Base-by-base conservation (phyloP, 2,329 filamentous ascomycete genomes). In the Shiraia bambusicola region DNA sequence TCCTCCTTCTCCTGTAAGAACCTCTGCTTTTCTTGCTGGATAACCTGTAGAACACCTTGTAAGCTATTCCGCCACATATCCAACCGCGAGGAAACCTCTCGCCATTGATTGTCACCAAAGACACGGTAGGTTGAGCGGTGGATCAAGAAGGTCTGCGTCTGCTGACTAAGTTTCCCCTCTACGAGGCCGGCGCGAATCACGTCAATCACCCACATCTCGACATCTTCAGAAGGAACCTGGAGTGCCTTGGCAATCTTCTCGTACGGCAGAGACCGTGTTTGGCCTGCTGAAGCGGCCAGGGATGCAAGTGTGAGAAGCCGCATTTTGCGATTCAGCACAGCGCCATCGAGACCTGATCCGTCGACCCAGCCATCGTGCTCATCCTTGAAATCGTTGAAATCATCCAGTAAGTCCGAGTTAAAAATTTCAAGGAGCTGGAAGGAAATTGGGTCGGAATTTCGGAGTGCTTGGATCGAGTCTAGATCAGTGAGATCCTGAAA, bases 181-280 rank as follows among this genome's bases (percentile, higher is more conserved):
- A 98, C 88, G 27, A 98, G 83, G 25, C 91, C 90, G 34, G 91
- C 89, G 56, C 93, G 88, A 73, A 98, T 96, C 57, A 94, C 91
- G 69, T 98, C 93, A 63, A 98, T 98, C 56, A 94, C 89, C 93
- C 93, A 98, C 80, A 92, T 87, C 79, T 98, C 93, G 29, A 97
- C 89, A 51, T 97, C 89, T 52, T 87, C 84, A 33, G 75, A 66
- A 32, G 88, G 83, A 41, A 98, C 84, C 71, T 93, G 86, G 33
- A 98, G 82, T 5, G 89, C 86, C 66, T 86, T 86, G 53, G 87
- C 82, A 65, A 98, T 96, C 63, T 81, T 81, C 54, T 79, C 78
- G 74, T 98, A 98, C 47, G 92, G 86, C 38, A 98, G 86, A 63
- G 93, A 89, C 63, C 92, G 87, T 61, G 83, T 88, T 47, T 87